These are phyloP conservation scores for Aspergillus terreus DNA, from an alignment of 2,329 filamentous ascomycete species.

Conservation along the genomic window DNA sequence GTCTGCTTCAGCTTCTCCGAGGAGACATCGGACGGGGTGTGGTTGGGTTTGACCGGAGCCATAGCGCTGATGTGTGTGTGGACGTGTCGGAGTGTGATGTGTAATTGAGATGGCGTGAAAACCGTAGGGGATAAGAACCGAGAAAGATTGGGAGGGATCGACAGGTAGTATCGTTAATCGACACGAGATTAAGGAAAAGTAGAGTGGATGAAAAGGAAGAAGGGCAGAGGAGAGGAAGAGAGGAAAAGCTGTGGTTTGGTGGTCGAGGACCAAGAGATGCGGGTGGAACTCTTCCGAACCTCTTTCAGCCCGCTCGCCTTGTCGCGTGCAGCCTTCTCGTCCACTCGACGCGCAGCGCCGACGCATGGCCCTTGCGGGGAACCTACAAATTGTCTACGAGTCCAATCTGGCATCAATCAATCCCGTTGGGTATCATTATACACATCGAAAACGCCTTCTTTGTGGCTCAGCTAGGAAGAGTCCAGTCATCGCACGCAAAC, in stretches of 20 bases:
- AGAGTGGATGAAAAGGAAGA: constrained; percentile 11
- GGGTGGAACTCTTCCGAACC: constrained; percentile 32
- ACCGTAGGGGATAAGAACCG: background rate
- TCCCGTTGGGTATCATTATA: background rate
- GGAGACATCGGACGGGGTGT: constrained; percentile 61
- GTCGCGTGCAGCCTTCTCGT: constrained; percentile 18
- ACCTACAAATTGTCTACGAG: background rate
- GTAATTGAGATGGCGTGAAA: background rate
- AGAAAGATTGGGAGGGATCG: constrained; percentile 3
- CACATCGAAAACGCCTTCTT: too few relatives aligned
- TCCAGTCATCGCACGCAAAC: too few relatives aligned
- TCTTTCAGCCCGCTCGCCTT: constrained; percentile 11
- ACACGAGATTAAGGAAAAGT: background rate
- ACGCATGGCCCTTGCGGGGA: background rate
- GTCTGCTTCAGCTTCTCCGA: constrained; percentile 63
- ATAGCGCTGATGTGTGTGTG: constrained; percentile 41
- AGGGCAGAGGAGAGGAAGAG: constrained; percentile 9
- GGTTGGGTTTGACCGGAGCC: constrained; percentile 60
- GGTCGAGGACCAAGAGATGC: constrained; percentile 24
- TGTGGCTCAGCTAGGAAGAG: too few relatives aligned
- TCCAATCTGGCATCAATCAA: background rate
- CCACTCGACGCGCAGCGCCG: background rate
- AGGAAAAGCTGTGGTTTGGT: constrained; percentile 10
- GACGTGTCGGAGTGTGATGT: background rate
- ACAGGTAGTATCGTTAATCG: background rate